Base-by-base conservation (phyloP, 106 monocot genomes). In the Acorus gramineus region DNA sequence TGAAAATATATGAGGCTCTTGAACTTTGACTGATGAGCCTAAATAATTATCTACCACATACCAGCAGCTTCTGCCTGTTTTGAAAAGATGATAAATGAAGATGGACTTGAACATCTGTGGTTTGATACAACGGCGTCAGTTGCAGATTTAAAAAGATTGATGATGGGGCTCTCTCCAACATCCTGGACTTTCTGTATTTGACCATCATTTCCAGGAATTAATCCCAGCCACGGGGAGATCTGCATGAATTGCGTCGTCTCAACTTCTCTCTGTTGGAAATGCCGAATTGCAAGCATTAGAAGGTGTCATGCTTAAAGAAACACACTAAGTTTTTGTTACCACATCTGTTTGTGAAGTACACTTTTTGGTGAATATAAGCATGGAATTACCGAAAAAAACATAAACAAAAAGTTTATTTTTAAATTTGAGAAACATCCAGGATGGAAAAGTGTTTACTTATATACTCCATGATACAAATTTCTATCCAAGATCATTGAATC, bases 11-110 rank as follows among this genome's bases (percentile, higher is more conserved):
- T 28, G 28, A 28, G 28, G 1, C 28, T 28, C 28, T 28, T 28
- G 28, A 28, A 28, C 28, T 28, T 28, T 28, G 28, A 28, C 28
- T 28, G 28, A 28, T 28, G 28, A 28, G 28, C 28, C 28, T 28
- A 28, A 28, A 28, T 48, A 44, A 59, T 4, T 44, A 14, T 2
- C 53, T 10, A 50, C 14, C 47, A 65, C 82, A 79, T 72, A 96
- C 95, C 92, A 68, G 96, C 91, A 79, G 96, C 96, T 84, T 98
- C 96, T 63, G 91, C 96, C 76, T 98, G 96, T 60, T 88, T 98
- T 69, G 88, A 83, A 83, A 98, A 79, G 59, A 79, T 74, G 7
- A 71, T 56, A 55, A 98, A 88, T 43, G 74, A 79, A 12, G 85
- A 83, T 65, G 88, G 79, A 83, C 73, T 81, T 51, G 72, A 59